phyloP scores from a whole-genome alignment of 495 filamentous ascomycete species.

The Podospora bellae-mahoneyi region DNA sequence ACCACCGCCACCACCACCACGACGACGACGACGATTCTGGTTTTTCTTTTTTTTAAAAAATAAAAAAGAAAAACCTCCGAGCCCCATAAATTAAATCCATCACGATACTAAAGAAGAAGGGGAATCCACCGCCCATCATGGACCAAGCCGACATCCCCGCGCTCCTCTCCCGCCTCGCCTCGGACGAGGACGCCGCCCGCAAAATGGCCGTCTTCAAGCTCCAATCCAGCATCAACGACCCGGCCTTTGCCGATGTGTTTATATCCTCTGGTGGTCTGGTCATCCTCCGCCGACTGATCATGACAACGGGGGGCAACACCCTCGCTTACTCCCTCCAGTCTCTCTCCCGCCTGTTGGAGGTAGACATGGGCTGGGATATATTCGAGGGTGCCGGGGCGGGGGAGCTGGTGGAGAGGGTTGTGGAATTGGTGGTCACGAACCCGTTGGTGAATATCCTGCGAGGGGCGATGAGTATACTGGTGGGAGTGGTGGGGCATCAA shows the following conservation, averaged over 20 bases:
- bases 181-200: constrained; percentile 77
- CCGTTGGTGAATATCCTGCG: constrained; percentile 96
- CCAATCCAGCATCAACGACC: constrained; percentile 89
- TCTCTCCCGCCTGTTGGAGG: constrained; percentile 79
- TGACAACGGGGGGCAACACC: constrained; percentile 86
- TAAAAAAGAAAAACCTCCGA: not conserved
- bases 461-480: constrained; percentile 93
- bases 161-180: constrained; percentile 53
- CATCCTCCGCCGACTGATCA: constrained; percentile 73
- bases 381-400: constrained; percentile 50
- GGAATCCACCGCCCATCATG: constrained; percentile 30
- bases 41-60: not conserved
- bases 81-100: not conserved
- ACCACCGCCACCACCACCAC: not conserved
- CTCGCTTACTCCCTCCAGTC: constrained; percentile 91
- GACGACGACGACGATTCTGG: not conserved
- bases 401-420: constrained; percentile 66
- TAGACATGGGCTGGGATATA: constrained; percentile 96
- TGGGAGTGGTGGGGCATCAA: constrained; percentile 70
- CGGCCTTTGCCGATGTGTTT: constrained; percentile 94
- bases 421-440: constrained; percentile 91
- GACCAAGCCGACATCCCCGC: constrained; percentile 55
- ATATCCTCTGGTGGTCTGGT: constrained; percentile 81
- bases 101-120: not conserved
- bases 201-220: constrained; percentile 99